Percentiles rank a stretch among this genome's conserved stretches.
Conservation (phyloP, 768 basidiomycete species). For the Mycena olivaceomarginata region DNA sequence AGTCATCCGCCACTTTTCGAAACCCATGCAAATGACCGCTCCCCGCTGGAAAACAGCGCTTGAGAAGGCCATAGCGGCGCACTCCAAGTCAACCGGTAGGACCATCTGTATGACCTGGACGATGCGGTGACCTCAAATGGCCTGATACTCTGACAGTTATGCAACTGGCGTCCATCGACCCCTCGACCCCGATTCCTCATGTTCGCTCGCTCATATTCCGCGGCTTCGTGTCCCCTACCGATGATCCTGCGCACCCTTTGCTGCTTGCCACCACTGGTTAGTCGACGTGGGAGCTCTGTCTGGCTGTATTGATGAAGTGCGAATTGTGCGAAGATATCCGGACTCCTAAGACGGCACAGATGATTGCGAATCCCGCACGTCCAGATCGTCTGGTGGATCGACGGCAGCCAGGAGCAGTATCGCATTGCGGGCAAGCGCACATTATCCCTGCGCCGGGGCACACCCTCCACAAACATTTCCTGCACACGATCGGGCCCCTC, state of each 20-base stretch:
- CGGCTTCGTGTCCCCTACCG: conserved; percentile 67
- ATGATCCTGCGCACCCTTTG: conserved; percentile 71
- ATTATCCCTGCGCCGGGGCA: conserved; percentile 72
- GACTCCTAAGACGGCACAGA: conserved; percentile 78
- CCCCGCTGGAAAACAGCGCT: conserved; percentile 71
- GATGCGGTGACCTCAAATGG: background rate
- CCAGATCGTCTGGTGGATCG: conserved; percentile 87
- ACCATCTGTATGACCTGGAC: conserved; percentile 49
- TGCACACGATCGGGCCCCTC: conserved; percentile 53
- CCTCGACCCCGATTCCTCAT: conserved; percentile 64
- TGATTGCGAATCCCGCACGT: conserved; percentile 68
- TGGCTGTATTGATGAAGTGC: background rate
- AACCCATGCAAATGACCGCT: conserved; percentile 42
- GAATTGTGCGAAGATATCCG: conserved; percentile 71
- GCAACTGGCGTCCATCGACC: conserved; percentile 77
- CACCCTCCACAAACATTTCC: conserved; percentile 58
- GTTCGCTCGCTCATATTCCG: conserved; percentile 83
- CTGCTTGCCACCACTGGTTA: conserved; percentile 75
- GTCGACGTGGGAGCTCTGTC: background rate
- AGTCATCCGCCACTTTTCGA: conserved; percentile 5
- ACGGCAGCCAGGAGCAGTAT: conserved; percentile 81
- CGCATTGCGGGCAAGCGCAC: conserved; percentile 77
- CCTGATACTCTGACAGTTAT: conserved; percentile 62
- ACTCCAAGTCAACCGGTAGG: conserved; percentile 62
- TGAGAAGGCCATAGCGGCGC: conserved; percentile 62